These are phyloP conservation scores for Lactarius sanguifluus DNA, from an alignment of 768 basidiomycete genomes.

Conservation along the genomic window DNA sequence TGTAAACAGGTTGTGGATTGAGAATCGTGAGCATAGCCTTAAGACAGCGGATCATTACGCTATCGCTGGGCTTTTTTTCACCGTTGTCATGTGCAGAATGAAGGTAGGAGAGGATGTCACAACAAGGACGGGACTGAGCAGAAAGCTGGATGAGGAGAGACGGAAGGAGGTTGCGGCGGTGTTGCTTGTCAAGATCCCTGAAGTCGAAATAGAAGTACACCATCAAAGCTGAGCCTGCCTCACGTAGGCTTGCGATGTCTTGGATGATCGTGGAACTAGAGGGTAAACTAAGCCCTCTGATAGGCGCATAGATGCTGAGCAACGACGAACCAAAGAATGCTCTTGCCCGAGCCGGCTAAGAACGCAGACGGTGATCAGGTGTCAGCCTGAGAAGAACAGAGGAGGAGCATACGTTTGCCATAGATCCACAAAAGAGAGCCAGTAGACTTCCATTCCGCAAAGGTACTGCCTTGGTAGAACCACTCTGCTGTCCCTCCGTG, in stretches of 20 bases:
- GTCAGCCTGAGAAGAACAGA: not conserved
- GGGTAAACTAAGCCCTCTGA: too few species aligned
- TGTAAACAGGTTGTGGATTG: not conserved
- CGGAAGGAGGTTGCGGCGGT: too few species aligned
- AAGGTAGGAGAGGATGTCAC: not conserved
- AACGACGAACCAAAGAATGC: not conserved
- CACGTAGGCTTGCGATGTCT: too few species aligned
- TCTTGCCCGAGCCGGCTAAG: not conserved
- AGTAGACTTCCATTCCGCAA: not conserved
- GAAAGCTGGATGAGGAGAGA: not conserved
- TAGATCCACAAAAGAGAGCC: not conserved
- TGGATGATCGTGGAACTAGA: too few species aligned
- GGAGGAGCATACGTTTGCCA: not conserved
- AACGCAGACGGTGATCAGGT: not conserved
- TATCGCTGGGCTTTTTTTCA: not conserved
- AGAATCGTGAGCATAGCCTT: not conserved
- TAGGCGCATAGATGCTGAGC: not conserved
- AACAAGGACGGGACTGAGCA: not conserved
- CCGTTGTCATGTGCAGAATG: not conserved
- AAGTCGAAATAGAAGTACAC: too few species aligned
- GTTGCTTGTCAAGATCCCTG: too few species aligned
- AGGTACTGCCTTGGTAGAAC: not conserved
- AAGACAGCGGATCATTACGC: not conserved
- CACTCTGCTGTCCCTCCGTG: not conserved
- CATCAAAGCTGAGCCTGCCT: too few species aligned